These are phyloP conservation scores for Rhodosporidiobolus sp. DNA, from an alignment of 768 basidiomycete genomes.

Conservation along the genomic window DNA sequence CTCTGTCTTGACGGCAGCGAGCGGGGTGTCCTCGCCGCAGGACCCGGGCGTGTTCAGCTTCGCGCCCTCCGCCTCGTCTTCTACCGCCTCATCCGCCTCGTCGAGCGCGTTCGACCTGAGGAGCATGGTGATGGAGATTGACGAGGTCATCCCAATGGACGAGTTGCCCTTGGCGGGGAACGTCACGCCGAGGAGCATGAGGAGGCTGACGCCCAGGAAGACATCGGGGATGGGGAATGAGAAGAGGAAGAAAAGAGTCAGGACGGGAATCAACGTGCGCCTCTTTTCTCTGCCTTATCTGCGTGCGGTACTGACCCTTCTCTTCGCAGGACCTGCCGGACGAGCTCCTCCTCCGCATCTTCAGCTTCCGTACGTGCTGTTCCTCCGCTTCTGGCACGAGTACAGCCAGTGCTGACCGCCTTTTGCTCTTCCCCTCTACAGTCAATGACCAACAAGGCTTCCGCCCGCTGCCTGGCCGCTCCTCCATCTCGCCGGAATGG, in stretches of 20 bases:
- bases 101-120: neutral
- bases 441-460: conserved; percentile 26
- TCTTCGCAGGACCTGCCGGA: conserved; percentile 20
- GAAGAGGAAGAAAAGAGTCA: neutral
- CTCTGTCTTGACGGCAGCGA: neutral
- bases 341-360: conserved; percentile 25
- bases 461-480: neutral
- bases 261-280: conserved; percentile 5
- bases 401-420: neutral
- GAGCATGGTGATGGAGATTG: neutral
- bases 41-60: neutral
- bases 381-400: neutral
- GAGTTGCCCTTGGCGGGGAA: neutral
- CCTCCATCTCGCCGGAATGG: neutral
- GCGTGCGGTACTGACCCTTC: neutral
- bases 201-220: neutral
- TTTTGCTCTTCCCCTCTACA: neutral
- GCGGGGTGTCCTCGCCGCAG: neutral
- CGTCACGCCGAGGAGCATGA: neutral
- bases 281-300: neutral
- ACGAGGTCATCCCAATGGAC: neutral
- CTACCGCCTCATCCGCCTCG: neutral
- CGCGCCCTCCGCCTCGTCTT: neutral
- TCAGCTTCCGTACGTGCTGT: conserved; percentile 1
- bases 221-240: neutral